Percentiles rank a stretch among this genome's conserved stretches.
Conservation (phyloP, 257 asterid species). For the Petunia secreta region DNA sequence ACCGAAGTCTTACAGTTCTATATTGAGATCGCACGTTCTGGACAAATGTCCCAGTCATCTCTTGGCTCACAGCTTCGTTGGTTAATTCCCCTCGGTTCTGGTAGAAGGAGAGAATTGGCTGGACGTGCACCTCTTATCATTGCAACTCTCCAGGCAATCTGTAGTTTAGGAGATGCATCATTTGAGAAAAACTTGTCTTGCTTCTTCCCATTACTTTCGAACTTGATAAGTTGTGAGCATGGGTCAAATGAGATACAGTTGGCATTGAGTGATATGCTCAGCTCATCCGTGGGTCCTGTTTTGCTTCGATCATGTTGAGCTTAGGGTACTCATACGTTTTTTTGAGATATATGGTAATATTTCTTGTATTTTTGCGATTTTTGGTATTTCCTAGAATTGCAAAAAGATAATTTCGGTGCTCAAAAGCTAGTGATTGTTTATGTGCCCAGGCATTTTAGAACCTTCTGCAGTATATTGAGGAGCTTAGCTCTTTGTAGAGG, state of each 20-base stretch:
- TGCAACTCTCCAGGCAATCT: constrained; percentile 81
- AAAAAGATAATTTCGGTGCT: constrained; percentile 47
- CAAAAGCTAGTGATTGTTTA: constrained; percentile 41
- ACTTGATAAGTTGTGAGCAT: constrained; percentile 90
- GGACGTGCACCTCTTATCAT: constrained; percentile 92
- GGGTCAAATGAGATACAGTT: constrained; percentile 92
- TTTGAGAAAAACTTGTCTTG: constrained; percentile 71
- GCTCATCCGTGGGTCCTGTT: constrained; percentile 84
- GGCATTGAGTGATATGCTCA: constrained; percentile 85
- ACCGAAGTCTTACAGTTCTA: constrained; percentile 78
- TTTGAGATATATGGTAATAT: constrained; percentile 47
- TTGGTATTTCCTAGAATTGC: constrained; percentile 38
- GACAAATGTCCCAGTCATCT: constrained; percentile 49
- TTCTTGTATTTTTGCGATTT: constrained; percentile 12
- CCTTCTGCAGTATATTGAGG: constrained; percentile 33
- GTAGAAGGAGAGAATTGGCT: constrained; percentile 82
- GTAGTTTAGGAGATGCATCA: constrained; percentile 72
- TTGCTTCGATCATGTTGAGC: constrained; percentile 79
- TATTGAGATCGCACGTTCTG: constrained; percentile 59
- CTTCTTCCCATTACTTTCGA: constrained; percentile 80
- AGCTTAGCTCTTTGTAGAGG: constrained; percentile 42
- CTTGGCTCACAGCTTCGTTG: constrained; percentile 49
- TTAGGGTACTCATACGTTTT: constrained; percentile 23
- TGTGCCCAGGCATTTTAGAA: constrained; percentile 38
- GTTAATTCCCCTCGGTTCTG: constrained; percentile 91